Conservation (phyloP, 2,329 filamentous ascomycete species). For the Colletotrichum agaves region DNA sequence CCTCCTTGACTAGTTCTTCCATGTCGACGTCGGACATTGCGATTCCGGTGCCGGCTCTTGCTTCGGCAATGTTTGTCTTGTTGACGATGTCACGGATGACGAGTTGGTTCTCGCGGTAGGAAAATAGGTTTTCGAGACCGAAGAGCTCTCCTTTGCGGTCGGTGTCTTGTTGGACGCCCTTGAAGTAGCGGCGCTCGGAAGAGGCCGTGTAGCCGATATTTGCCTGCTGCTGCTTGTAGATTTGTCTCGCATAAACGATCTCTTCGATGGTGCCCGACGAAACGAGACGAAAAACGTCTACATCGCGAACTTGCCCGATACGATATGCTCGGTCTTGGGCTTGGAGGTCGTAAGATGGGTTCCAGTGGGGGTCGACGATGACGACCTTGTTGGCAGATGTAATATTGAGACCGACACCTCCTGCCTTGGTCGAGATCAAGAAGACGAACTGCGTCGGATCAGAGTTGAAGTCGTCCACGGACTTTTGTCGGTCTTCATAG, state of each 20-base stretch:
- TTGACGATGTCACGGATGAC: slow-evolving; percentile 96
- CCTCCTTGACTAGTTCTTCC: slow-evolving; percentile 66
- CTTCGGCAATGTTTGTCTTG: slow-evolving; percentile 97
- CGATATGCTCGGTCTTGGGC: slow-evolving; percentile 96
- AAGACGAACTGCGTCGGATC: slow-evolving; percentile 92
- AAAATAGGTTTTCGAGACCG: slow-evolving; percentile 86
- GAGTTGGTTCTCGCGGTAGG: slow-evolving; percentile 81
- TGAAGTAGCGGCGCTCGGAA: slow-evolving; percentile 93
- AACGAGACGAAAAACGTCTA: slow-evolving; percentile 93
- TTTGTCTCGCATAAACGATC: slow-evolving; percentile 95
- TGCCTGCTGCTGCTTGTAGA: slow-evolving; percentile 99
- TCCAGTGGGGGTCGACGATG: slow-evolving; percentile 97
- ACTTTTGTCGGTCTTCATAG: slow-evolving; percentile 83
- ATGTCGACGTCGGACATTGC: slow-evolving; percentile 81
- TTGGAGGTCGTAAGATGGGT: slow-evolving; percentile 92
- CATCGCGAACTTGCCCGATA: slow-evolving; percentile 91
- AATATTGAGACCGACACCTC: slow-evolving; percentile 94
- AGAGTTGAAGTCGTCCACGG: slow-evolving; percentile 91
- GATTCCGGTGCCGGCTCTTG: slow-evolving; percentile 85
- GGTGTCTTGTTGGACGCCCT: slow-evolving; percentile 86
- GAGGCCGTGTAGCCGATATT: slow-evolving; percentile 97
- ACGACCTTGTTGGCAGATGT: slow-evolving; percentile 98
- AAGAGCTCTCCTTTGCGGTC: slow-evolving; percentile 94
- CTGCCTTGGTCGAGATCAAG: slow-evolving; percentile 92
- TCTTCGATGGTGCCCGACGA: slow-evolving; percentile 95